phyloP scores from a whole-genome alignment of 2,329 filamentous ascomycete species.

The Botrytis elliptica region DNA sequence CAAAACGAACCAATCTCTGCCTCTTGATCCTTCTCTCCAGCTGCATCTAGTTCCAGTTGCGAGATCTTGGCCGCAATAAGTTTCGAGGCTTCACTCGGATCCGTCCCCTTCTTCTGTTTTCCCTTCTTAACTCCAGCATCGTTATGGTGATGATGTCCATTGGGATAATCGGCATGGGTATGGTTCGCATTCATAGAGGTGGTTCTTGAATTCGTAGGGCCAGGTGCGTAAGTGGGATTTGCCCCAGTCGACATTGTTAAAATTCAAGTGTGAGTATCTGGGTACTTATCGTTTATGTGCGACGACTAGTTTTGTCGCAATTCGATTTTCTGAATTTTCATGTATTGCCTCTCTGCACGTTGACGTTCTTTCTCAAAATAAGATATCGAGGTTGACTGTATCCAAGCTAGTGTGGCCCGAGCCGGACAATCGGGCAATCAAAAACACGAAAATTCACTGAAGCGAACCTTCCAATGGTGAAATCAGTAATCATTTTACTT shows the following conservation, averaged over 20 bases:
- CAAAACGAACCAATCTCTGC: conserved; percentile 79
- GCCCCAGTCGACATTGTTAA: conserved; percentile 38
- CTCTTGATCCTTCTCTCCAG: conserved; percentile 92
- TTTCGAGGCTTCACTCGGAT: conserved; percentile 87
- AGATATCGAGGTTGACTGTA: conserved; percentile 22
- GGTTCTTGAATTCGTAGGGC: conserved; percentile 36
- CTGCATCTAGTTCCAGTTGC: conserved; percentile 89
- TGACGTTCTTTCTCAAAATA: conserved; percentile 19
- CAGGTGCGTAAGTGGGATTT: conserved; percentile 42
- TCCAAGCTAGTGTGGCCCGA: conserved; percentile 18
- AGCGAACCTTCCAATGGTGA: conserved; percentile 16
- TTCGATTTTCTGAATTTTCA: conserved; percentile 14
- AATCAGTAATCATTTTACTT: conserved; percentile 4
- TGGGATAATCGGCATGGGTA: conserved; percentile 35
- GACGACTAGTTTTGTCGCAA: conserved; percentile 18
- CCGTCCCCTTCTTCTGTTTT: conserved; percentile 80
- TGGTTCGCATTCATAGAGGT: conserved; percentile 33
- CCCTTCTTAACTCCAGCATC: conserved; percentile 66
- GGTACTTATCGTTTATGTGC: conserved; percentile 22
- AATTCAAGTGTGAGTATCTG: neutral
- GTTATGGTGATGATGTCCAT: conserved; percentile 44
- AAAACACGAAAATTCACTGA: conserved; percentile 20
- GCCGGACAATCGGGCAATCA: conserved; percentile 21
- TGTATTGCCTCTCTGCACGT: conserved; percentile 18
- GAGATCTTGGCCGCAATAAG: conserved; percentile 90